Evolutionary conservation across 306 rosid species (phyloP).

Genomic region (Citrullus amarus): DNA sequence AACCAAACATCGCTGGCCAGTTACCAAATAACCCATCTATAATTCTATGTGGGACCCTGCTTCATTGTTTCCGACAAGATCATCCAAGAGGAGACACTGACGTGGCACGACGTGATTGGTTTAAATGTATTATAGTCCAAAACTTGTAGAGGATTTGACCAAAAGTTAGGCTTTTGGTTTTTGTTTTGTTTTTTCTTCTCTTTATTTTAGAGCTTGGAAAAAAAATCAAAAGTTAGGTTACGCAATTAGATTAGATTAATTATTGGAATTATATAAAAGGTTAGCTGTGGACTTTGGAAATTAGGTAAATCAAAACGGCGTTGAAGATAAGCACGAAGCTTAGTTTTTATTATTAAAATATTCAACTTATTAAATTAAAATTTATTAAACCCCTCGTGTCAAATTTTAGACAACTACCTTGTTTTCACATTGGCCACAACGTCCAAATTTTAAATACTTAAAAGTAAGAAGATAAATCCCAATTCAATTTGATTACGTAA

Average conservation of each 20-base stretch:
- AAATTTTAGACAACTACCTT: neutral
- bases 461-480: neutral
- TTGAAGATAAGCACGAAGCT: neutral
- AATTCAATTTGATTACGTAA: conserved; percentile 1
- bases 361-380: neutral
- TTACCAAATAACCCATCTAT: neutral
- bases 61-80: neutral
- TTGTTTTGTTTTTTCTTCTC: neutral
- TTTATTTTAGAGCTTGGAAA: neutral
- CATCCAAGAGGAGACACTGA: neutral
- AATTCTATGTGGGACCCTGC: neutral
- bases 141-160: neutral
- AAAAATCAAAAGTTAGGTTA: neutral
- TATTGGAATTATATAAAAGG: neutral
- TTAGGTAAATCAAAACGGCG: neutral
- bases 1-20: neutral
- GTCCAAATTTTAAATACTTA: neutral
- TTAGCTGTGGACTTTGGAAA: neutral
- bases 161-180: neutral
- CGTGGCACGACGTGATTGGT: neutral
- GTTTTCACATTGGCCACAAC: neutral
- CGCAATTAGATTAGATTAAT: conserved; percentile 5
- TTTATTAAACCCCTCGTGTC: neutral
- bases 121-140: neutral
- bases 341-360: neutral